Evolutionary conservation across 805 yeast species (phyloP).

Genomic region (Kazachstania viticola): DNA sequence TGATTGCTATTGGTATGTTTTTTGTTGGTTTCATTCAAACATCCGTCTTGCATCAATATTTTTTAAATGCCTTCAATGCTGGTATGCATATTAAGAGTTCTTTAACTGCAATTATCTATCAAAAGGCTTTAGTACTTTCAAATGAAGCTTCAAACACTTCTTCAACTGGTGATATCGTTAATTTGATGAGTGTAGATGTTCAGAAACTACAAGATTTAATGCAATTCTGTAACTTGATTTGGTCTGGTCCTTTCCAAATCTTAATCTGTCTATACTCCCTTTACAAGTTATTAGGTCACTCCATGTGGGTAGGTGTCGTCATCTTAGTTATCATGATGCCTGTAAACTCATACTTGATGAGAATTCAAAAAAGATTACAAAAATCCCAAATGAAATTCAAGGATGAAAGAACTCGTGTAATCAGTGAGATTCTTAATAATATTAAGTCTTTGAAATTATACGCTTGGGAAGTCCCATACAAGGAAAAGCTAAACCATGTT

Average conservation of each 20-base stretch:
- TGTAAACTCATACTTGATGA: slow-evolving; percentile 57
- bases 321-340: slow-evolving; percentile 74
- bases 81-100: slow-evolving; percentile 71
- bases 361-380: slow-evolving; percentile 59
- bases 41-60: slow-evolving; percentile 65
- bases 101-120: slow-evolving; percentile 53
- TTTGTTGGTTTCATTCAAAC: slow-evolving; percentile 68
- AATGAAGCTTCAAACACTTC: slow-evolving; percentile 60
- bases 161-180: slow-evolving; percentile 87
- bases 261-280: slow-evolving; percentile 61
- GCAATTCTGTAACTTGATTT: slow-evolving; percentile 64
- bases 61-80: slow-evolving; percentile 58
- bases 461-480: slow-evolving; percentile 90
- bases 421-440: slow-evolving; percentile 79
- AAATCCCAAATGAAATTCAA: slow-evolving; percentile 79
- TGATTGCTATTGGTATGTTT: slow-evolving; percentile 70
- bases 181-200: slow-evolving; percentile 87
- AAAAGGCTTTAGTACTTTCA: slow-evolving; percentile 56
- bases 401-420: slow-evolving; percentile 84
- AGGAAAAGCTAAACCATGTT: slow-evolving; percentile 58
- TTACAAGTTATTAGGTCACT: slow-evolving; percentile 61
- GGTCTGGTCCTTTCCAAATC: slow-evolving; percentile 93
- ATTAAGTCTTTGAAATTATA: slow-evolving; percentile 87
- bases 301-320: slow-evolving; percentile 94
- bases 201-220: slow-evolving; percentile 78